These are phyloP conservation scores for Gossypium thurberi DNA, from an alignment of 345 rosid genomes.

Conservation along the genomic window DNA sequence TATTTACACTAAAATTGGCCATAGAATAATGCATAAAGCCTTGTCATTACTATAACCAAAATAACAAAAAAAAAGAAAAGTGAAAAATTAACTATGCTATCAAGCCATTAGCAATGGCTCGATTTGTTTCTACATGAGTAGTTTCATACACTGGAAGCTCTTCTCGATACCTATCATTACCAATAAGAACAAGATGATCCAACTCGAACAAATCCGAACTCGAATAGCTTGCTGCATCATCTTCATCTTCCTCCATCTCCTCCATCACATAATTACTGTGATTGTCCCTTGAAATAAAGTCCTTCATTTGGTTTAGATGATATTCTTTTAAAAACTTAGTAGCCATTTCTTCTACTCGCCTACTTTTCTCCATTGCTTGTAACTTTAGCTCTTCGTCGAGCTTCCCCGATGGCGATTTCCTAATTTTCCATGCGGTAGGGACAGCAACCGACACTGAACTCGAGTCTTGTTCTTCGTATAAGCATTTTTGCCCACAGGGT, in stretches of 20 bases:
- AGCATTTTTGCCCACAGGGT: conserved; percentile 43
- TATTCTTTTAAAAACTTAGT: conserved; percentile 37
- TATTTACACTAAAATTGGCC: background rate
- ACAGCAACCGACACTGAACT: conserved; percentile 29
- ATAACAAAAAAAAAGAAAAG: background rate
- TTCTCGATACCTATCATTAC: conserved; percentile 29
- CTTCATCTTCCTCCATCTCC: conserved; percentile 15
- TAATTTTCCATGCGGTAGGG: conserved; percentile 38
- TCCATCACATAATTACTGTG: background rate
- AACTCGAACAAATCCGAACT: conserved; percentile 60
- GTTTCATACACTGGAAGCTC: conserved; percentile 76
- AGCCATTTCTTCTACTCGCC: conserved; percentile 41
- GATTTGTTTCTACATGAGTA: conserved; percentile 41
- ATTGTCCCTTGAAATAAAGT: background rate
- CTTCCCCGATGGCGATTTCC: conserved; percentile 32
- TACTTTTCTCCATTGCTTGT: conserved; percentile 23
- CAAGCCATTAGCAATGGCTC: conserved; percentile 52
- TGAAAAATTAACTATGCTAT: conserved; percentile 15
- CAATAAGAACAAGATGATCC: conserved; percentile 34
- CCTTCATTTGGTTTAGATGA: conserved; percentile 25
- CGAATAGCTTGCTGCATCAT: conserved; percentile 34
- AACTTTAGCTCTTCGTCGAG: conserved; percentile 10
- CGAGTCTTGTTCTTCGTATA: conserved; percentile 22
- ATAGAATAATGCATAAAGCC: background rate
- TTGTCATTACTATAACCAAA: background rate